Conservation (phyloP, 1,284 basidiomycete genomes). For the Ustilago cynodontis region DNA sequence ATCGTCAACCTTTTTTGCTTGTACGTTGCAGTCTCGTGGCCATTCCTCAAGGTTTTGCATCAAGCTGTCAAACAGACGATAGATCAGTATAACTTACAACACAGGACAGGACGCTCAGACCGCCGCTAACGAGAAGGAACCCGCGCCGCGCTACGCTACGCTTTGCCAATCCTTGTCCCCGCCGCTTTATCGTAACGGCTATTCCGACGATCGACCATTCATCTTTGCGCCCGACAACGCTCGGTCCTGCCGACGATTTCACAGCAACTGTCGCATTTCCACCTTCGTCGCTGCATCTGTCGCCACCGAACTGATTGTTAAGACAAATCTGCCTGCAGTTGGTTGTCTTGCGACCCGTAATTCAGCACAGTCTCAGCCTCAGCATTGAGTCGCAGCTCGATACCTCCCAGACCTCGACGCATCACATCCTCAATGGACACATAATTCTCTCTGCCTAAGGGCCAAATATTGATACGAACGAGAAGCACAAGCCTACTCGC, state of each 20-base stretch:
- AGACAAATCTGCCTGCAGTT: neutral
- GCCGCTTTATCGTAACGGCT: neutral
- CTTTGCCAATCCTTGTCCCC: neutral
- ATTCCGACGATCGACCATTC: conserved; percentile 1
- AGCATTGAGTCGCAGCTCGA: neutral
- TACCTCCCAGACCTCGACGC: no score
- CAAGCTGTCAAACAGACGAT: neutral
- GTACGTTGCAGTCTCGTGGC: neutral
- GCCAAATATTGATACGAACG: neutral
- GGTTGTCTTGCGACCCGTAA: no score
- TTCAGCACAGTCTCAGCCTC: no score
- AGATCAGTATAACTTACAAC: neutral
- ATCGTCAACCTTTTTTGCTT: neutral
- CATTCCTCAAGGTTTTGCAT: neutral
- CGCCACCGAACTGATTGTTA: neutral
- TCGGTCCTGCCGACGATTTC: neutral
- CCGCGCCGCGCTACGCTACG: conserved; percentile 9
- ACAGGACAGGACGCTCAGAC: conserved; percentile 5
- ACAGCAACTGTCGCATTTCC: neutral
- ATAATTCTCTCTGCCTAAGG: conserved; percentile 2
- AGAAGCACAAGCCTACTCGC: neutral
- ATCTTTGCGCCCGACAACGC: neutral
- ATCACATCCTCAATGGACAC: conserved; percentile 8
- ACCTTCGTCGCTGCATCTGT: neutral
- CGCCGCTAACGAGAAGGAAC: neutral